These are phyloP conservation scores for Psilocybe sp. DNA, from an alignment of 768 basidiomycete genomes.

Conservation along the genomic window DNA sequence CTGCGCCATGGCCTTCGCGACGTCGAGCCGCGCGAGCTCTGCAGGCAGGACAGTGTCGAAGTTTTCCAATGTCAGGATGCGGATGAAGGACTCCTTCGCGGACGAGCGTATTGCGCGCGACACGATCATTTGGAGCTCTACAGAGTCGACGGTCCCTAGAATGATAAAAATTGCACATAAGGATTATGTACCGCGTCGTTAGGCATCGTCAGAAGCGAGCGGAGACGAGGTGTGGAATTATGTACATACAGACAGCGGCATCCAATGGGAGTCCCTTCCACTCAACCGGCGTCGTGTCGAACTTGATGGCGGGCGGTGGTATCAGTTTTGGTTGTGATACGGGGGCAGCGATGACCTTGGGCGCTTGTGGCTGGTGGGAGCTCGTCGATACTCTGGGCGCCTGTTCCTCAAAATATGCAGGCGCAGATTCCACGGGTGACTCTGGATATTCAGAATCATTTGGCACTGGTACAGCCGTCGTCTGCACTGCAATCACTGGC, in stretches of 20 bases:
- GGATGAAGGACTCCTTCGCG: conserved; percentile 67
- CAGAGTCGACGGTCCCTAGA: conserved; percentile 56
- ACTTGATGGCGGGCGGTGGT: conserved; percentile 50
- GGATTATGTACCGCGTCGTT: conserved; percentile 1
- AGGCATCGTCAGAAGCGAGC: no score
- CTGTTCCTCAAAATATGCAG: no score
- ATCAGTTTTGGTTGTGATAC: conserved; percentile 32
- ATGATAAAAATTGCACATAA: conserved; percentile 5
- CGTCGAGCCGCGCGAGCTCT: conserved; percentile 57
- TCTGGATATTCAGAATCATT: no score
- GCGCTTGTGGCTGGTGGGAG: neutral
- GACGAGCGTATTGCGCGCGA: conserved; percentile 69
- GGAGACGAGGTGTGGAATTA: conserved; percentile 1
- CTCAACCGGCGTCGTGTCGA: conserved; percentile 53
- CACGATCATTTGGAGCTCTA: conserved; percentile 67
- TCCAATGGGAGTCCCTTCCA: conserved; percentile 73
- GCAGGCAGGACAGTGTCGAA: conserved; percentile 57
- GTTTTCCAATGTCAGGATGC: conserved; percentile 60
- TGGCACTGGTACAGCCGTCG: no score
- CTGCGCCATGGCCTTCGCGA: conserved; percentile 52
- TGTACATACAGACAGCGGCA: conserved; percentile 52
- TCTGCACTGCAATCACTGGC: no score
- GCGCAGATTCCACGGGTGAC: no score
- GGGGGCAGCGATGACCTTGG: neutral
- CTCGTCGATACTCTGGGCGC: neutral